Conservation (phyloP, 2,329 filamentous ascomycete genomes). For the Talaromyces sp. region DNA sequence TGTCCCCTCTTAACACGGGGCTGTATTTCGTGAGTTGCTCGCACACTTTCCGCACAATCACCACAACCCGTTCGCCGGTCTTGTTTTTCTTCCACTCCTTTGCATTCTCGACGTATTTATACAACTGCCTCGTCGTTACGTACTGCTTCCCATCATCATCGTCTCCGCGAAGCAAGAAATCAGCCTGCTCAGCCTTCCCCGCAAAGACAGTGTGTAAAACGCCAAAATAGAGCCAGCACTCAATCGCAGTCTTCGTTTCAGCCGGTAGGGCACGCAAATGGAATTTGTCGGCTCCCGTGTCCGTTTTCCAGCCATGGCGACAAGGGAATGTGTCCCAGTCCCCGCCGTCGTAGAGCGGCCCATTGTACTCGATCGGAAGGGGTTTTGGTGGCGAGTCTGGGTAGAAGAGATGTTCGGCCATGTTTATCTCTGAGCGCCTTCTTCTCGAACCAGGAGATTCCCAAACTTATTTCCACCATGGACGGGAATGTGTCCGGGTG, state of each 20-base stretch:
- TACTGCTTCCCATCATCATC: neutral
- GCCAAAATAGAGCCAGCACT: conserved; percentile 20
- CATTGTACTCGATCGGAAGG: neutral
- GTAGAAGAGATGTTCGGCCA: conserved; percentile 13
- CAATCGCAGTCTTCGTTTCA: neutral
- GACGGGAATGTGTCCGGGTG: too few species aligned
- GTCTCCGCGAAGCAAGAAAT: conserved; percentile 11
- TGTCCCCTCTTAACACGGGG: neutral
- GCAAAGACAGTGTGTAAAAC: conserved; percentile 17
- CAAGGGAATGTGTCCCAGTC: conserved; percentile 1
- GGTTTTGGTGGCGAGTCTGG: neutral
- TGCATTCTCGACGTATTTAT: conserved; percentile 16
- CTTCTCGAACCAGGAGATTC: too few species aligned
- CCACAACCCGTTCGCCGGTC: conserved; percentile 10
- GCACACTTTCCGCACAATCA: conserved; percentile 11
- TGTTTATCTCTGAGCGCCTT: neutral
- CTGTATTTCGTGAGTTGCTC: neutral
- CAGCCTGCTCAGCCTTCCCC: conserved; percentile 15
- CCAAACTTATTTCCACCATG: too few species aligned
- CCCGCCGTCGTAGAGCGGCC: neutral
- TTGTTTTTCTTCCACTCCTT: conserved; percentile 20
- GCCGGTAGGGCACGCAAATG: neutral
- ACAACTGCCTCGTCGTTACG: conserved; percentile 15
- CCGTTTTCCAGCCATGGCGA: conserved; percentile 3
- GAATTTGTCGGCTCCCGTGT: neutral